Evolutionary conservation across 192 early-diverging fungal genomes (phyloP), one percentile per base, ranked within the genome.

Genomic region (Geosiphon pyriformis): DNA sequence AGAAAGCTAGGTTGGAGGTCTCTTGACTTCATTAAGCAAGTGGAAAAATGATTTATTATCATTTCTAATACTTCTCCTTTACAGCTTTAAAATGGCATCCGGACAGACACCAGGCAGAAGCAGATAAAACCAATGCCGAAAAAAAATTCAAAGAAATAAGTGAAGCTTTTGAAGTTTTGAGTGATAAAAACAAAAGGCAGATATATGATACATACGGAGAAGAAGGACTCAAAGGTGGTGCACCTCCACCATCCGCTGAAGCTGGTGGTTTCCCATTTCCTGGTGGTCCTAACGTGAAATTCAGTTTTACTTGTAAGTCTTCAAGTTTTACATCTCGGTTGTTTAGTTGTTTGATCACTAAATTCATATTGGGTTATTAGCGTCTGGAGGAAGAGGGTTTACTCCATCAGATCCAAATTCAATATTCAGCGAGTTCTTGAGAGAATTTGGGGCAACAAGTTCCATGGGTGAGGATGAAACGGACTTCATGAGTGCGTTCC

Each of bases 191-290:
- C 59, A 98, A 98, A 82, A 83, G 94, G 26, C 82, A 92, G 37
- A 86, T 96, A 35, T 99, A 94, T 84, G 97, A 99, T 72, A 87
- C 89, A 68, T 99, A 83, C 70, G 94, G 95, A 29, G 94, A 97
- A 75, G 94, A 96, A 60, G 94, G 94, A 18, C 88, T 94, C 69
- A 94, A 93, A 74, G 87, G 82, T 71, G 84, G 80, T n/a, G 75
- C 50, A 11, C 52, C 65, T 2, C 65, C 65, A 10, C 53, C 65
- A 4, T 4, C 6, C 6, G 18, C 81, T 29, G 88, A 79, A 6
- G 86, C 81, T 7, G 72, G 69, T 61, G 84, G 76, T 7, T 79
- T 79, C 60, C 67, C 83, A 35, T 30, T 59, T 25, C 76, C 73
- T 32, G 74, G 71, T 49, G 78, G 80, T 33, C 84, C 87, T 48